Percentiles rank a stretch among this genome's conserved stretches.
phyloP scores from a whole-genome alignment of 2,329 filamentous ascomycete species.

The Epichloe brachyelytri region DNA sequence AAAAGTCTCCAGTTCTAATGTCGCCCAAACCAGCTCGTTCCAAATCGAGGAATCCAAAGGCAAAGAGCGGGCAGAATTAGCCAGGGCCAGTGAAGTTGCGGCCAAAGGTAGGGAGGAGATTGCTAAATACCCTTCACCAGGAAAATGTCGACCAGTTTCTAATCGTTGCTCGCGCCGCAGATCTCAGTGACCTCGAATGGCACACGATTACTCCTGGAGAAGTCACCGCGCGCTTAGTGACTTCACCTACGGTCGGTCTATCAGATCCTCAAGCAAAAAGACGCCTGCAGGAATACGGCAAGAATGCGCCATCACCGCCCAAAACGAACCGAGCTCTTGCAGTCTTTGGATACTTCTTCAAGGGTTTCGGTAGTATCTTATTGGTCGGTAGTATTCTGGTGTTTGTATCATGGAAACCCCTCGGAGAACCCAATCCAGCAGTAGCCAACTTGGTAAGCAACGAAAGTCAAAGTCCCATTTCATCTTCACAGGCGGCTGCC shows the following conservation, averaged over 20 bases:
- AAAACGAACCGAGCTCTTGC: conserved; percentile 46
- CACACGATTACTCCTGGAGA: conserved; percentile 47
- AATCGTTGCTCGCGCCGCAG: conserved; percentile 18
- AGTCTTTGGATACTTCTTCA: conserved; percentile 59
- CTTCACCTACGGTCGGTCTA: conserved; percentile 44
- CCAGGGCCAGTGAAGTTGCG: conserved; percentile 29
- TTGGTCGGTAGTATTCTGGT: conserved; percentile 57
- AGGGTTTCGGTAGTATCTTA: conserved; percentile 62
- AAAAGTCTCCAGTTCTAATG: background rate
- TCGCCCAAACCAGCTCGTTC: conserved; percentile 25
- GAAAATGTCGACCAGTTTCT: background rate
- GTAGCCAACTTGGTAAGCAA: conserved; percentile 42
- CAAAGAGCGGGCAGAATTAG: conserved; percentile 25
- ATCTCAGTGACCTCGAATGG: conserved; percentile 54
- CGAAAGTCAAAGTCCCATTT: background rate
- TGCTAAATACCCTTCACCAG: background rate
- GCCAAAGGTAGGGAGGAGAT: conserved; percentile 26
- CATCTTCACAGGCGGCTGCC: too few relatives aligned
- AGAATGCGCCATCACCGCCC: conserved; percentile 53
- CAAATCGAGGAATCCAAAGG: conserved; percentile 43
- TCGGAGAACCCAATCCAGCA: conserved; percentile 52
- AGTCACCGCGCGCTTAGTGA: conserved; percentile 45
- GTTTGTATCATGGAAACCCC: conserved; percentile 64
- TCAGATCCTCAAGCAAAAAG: conserved; percentile 43
- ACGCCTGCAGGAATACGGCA: conserved; percentile 47